Evolutionary conservation across 176 grass and related monocot genomes (phyloP), one percentile per base, ranked within the genome.

Genomic region (Puccinellia tenuiflora): DNA sequence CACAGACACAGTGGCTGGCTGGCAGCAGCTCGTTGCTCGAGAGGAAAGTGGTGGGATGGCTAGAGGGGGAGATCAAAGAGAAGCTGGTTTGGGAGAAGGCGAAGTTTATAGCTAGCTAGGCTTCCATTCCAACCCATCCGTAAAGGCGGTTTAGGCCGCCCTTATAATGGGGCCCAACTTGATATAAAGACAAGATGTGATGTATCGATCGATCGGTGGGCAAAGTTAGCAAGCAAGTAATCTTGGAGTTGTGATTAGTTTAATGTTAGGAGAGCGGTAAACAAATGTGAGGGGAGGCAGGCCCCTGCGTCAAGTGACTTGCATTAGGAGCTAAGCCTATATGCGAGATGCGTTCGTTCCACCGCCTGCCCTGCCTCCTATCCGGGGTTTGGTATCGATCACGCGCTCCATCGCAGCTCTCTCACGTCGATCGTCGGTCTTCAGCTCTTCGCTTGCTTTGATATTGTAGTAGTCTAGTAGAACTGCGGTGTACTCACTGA

Each of bases 341-440:
- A 92, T 89, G 83, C 90, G 71, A 74, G 69, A 48, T 73, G 43
- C 43, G 52, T 91, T 78, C 78, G 88, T 90, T 87, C 63, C 90
- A 88, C 86, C 46, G 7, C 28, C 65, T 39, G 38, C 42, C 42
- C 16, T 9, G 46, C 46, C 33, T n/a, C 45, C 46, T 42, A 1
- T 1, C 40, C 3, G 39, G 90, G 90, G 73, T 91, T 91, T 83
- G 86, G 90, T 86, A 88, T 88, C n/a, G n/a, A n/a, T n/a, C 78
- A 81, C 68, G 43, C 25, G 37, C 39, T 70, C 77, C 33, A 35
- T 59, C 56, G 12, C 20, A 4, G 22, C 40, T 29, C n/a, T n/a
- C n/a, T n/a, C 68, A 10, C 42, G 30, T 29, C 43, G 4, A 46
- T 46, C 43, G 43, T 46, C 43, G 13, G 3, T 46, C 43, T 46